Evolutionary conservation across 1,284 basidiomycete species (phyloP), one percentile per base, ranked within the genome.

Genomic region (Naganishia liquefaciens): DNA sequence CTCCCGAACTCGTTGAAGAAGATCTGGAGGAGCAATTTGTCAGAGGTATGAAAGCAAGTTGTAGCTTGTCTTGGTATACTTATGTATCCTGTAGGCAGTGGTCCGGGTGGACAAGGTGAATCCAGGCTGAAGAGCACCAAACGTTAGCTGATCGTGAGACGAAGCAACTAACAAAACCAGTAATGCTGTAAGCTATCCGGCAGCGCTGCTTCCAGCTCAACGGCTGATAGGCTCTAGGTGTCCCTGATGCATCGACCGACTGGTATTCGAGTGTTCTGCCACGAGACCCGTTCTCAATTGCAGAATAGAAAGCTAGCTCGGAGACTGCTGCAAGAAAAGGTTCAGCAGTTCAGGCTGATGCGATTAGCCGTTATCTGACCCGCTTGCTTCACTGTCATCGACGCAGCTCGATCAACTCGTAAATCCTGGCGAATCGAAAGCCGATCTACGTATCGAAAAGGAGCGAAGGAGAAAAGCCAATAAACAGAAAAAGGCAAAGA

Each of bases 91-190:
- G 9, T 37, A 78, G 79, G 79, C 2, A 72, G 76, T 9, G 80
- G 80, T 3, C 80, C 80, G 0, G 80, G 80, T 13, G 80, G 80
- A 1, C 80, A 80, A 71, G 76, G 57, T 40, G n/a, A 57, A n/a
- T 23, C 13, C 19, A 54, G 39, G 30, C 19, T 17, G 11, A 3
- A 13, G 7, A 17, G 21, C n/a, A 10, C 27, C 25, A 21, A 40
- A 28, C 44, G 13, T 28, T 11, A 33, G 54, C 54, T 60, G 7
- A 39, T 5, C 19, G 7, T 33, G 27, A 21, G 5, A 11, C 27
- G 10, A 15, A 60, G 57, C 77, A 1, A 79, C 80, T 62, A 80
- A 81, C 71, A 81, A 80, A 69, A 80, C 79, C 13, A 77, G 75
- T 50, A 80, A 78, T 6, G 77, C 78, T 3, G 78, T 79, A 50